Evolutionary conservation across 305 asterid genomes (phyloP), one percentile per base, ranked within the genome.

Genomic region (Fraxinus paxiana): DNA sequence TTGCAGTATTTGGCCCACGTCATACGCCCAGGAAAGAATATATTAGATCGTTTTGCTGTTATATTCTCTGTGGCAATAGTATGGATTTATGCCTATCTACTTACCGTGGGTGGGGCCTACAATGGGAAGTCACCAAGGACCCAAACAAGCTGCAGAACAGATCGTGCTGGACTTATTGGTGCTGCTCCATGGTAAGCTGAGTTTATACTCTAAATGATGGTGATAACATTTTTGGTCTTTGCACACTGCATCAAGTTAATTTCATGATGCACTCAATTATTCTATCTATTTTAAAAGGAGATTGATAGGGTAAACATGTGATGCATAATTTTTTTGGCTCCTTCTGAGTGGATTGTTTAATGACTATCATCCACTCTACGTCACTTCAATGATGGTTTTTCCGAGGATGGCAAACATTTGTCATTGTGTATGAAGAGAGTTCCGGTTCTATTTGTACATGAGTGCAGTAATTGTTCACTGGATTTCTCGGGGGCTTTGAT

Each of bases 41-140:
- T 88, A 5, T 82, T 88, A 78, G 91, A 81, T 76, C 89, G 90
- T n/a, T 88, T 88, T 82, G 88, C 91, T 41, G 91, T 88, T 54
- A 54, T 88, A 77, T 84, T 88, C 79, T 77, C 91, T 73, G 88
- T 88, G 79, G 81, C 81, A 15, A 81, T 88, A 70, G 91, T 88
- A 65, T 88, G 91, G 91, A 83, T 88, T 76, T 88, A 86, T 75
- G 91, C 91, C 6, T 87, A 83, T 76, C 34, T 88, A 71, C 87
- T 88, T 51, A 88, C 91, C 59, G 90, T 88, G 15, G 91, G 91
- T 71, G 91, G 91, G 74, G 91, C 91, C 74, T 88, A 88, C 78
- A 75, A 88, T 28, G 88, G 87, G 26, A 87, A 79, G 86, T 41
- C 91, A 72, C 87, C 85, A 26, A 88, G 83, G 77, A 88, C 91